These are phyloP conservation scores for Rhinocladiella mackenziei DNA, from an alignment of 2,329 filamentous ascomycete genomes.

Conservation along the genomic window DNA sequence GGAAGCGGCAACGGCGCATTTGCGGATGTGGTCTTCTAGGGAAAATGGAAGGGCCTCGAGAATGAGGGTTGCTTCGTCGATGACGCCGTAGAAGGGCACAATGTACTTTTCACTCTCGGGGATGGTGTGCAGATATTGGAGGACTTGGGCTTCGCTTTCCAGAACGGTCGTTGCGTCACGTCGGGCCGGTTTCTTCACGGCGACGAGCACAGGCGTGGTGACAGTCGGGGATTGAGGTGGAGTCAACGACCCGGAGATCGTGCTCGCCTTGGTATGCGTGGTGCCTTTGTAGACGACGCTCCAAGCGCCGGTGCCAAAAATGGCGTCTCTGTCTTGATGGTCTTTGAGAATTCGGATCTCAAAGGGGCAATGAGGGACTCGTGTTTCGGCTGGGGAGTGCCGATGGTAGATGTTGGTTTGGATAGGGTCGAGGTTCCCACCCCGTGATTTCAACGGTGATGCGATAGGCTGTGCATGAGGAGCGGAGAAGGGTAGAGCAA, in stretches of 20 bases:
- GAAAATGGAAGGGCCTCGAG: conserved; percentile 44
- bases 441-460: neutral
- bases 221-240: conserved; percentile 34
- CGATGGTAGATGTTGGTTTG: conserved; percentile 8
- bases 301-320: conserved; percentile 47
- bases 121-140: conserved; percentile 38
- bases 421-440: conserved; percentile 9
- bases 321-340: conserved; percentile 31
- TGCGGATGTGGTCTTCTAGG: conserved; percentile 41
- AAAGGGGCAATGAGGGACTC: conserved; percentile 24
- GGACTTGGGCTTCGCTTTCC: conserved; percentile 40
- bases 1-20: conserved; percentile 31
- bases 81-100: conserved; percentile 45
- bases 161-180: conserved; percentile 42
- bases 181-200: conserved; percentile 44
- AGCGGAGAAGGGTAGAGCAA: neutral
- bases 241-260: conserved; percentile 29
- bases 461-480: neutral
- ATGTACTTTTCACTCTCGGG: conserved; percentile 37
- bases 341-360: conserved; percentile 25
- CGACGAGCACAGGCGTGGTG: conserved; percentile 34
- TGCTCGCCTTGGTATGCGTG: conserved; percentile 5
- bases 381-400: neutral
- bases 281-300: conserved; percentile 45
- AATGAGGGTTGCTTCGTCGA: conserved; percentile 41